These are phyloP conservation scores for Exophiala sp. DNA, from an alignment of 2,329 filamentous ascomycete species.

Conservation along the genomic window DNA sequence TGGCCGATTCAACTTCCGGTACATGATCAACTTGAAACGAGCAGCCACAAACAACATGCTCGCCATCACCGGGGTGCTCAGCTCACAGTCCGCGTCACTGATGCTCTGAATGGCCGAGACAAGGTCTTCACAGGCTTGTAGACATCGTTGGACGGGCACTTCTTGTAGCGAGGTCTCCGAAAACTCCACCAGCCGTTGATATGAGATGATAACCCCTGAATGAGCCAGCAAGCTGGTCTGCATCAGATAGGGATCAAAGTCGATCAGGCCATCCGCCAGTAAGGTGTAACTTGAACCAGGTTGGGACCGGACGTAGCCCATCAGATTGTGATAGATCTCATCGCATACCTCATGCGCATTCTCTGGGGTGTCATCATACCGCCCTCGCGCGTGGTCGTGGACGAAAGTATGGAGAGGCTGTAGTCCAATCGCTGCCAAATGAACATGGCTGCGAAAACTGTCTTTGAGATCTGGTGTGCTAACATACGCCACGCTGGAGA, in stretches of 20 bases:
- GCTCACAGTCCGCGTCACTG: conserved; percentile 26
- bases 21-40: conserved; percentile 25
- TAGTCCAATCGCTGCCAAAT: conserved; percentile 26
- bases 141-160: conserved; percentile 20
- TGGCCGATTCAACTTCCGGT: conserved; percentile 8
- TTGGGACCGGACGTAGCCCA: conserved; percentile 22
- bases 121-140: conserved; percentile 25
- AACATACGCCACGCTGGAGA: conserved; percentile 26
- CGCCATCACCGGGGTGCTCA: conserved; percentile 24
- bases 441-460: conserved; percentile 23
- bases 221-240: conserved; percentile 24
- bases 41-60: conserved; percentile 23
- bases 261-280: conserved; percentile 25
- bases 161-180: conserved; percentile 8
- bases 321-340: conserved; percentile 28
- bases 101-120: conserved; percentile 22
- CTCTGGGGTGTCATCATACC: conserved; percentile 16
- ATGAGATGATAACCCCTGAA: conserved; percentile 25
- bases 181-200: conserved; percentile 21
- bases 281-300: conserved; percentile 24
- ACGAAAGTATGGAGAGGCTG: conserved; percentile 28
- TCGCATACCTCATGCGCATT: conserved; percentile 23
- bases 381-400: conserved; percentile 15
- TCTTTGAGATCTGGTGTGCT: conserved; percentile 27
- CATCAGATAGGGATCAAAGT: conserved; percentile 27